Conservation (phyloP, 495 filamentous ascomycete species). For the Neurospora sp. region DNA sequence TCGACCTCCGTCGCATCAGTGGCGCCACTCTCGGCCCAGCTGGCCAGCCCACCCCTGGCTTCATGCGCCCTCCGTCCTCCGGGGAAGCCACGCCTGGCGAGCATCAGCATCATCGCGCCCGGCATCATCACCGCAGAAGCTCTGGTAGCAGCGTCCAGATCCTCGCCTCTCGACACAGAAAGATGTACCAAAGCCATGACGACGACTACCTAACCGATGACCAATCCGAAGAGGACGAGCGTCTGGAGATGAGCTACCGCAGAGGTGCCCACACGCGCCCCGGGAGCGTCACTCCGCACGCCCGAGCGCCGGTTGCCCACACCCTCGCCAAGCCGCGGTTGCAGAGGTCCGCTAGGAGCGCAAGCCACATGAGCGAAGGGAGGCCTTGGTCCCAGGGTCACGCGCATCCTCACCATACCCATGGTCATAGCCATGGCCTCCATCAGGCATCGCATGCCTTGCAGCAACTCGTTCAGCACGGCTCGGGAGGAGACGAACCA, state of each 20-base stretch:
- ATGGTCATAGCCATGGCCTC: neutral
- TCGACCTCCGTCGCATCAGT: constrained; percentile 43
- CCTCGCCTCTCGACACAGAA: constrained; percentile 14
- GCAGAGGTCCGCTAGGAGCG: constrained; percentile 19
- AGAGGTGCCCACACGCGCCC: constrained; percentile 4
- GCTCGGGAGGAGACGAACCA: neutral
- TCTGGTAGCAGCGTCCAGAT: constrained; percentile 21
- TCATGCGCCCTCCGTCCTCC: constrained; percentile 2
- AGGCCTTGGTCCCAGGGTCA: constrained; percentile 8
- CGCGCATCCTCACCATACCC: constrained; percentile 1
- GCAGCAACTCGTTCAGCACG: constrained; percentile 9
- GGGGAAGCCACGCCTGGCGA: constrained; percentile 6
- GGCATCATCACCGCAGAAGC: constrained; percentile 9
- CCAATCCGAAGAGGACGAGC: constrained; percentile 32
- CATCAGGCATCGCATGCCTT: constrained; percentile 5
- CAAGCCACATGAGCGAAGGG: constrained; percentile 13
- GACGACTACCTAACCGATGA: constrained; percentile 21
- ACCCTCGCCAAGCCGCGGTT: constrained; percentile 11
- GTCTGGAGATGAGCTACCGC: constrained; percentile 27
- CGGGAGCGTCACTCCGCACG: constrained; percentile 20
- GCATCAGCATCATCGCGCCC: neutral
- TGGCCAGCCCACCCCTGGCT: neutral
- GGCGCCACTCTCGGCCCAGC: neutral
- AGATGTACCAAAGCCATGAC: constrained; percentile 8
- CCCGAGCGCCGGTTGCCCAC: constrained; percentile 4